phyloP scores from a whole-genome alignment of 257 asterid species.

The Ballota nigra region DNA sequence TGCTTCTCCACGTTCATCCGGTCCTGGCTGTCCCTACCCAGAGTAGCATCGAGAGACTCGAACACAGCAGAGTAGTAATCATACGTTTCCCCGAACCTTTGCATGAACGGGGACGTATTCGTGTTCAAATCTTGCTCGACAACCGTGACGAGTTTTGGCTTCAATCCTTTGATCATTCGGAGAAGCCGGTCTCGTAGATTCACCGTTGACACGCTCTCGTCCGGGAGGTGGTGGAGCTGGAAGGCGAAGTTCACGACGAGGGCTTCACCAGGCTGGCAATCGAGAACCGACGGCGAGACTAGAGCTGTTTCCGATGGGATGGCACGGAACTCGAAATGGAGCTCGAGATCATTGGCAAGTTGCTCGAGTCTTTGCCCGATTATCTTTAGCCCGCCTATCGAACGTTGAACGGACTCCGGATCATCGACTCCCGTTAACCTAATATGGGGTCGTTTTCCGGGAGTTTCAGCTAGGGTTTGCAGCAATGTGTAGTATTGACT shows the following conservation, averaged over 20 bases:
- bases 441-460: constrained; percentile 54
- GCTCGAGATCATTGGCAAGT: constrained; percentile 55
- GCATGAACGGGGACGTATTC: constrained; percentile 77
- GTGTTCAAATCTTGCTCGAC: constrained; percentile 91
- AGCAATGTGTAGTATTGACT: constrained; percentile 87
- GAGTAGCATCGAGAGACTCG: constrained; percentile 80
- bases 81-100: constrained; percentile 75
- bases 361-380: constrained; percentile 70
- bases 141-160: constrained; percentile 72
- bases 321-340: constrained; percentile 61
- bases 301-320: constrained; percentile 57
- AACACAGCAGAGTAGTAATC: constrained; percentile 72
- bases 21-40: constrained; percentile 67
- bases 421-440: constrained; percentile 84
- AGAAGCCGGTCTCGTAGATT: constrained; percentile 83
- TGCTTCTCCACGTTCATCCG: constrained; percentile 86
- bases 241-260: constrained; percentile 78
- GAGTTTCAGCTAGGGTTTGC: constrained; percentile 55
- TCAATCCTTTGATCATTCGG: constrained; percentile 77
- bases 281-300: constrained; percentile 50
- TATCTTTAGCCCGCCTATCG: constrained; percentile 63
- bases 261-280: constrained; percentile 61
- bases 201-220: constrained; percentile 80
- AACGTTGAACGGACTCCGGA: constrained; percentile 85
- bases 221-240: constrained; percentile 98